Percentiles rank a stretch among this genome's conserved stretches.
Evolutionary conservation across 2,329 filamentous ascomycete genomes (phyloP).

Genomic region (Zalaria sp.): DNA sequence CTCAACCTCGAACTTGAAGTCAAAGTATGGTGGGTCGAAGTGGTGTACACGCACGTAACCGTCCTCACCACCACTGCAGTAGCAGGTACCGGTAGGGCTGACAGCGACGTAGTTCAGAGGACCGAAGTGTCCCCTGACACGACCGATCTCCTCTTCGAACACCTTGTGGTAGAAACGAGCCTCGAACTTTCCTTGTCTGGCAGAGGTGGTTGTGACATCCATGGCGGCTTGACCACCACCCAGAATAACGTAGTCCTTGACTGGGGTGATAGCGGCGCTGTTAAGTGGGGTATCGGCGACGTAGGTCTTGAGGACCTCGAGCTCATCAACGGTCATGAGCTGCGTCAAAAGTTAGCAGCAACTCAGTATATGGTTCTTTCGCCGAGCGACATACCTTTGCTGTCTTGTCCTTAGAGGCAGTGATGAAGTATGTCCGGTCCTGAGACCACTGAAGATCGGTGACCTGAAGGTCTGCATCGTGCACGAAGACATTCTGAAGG

Average conservation of each 20-base stretch:
- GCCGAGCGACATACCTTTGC: slow-evolving; percentile 51
- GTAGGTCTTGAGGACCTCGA: slow-evolving; percentile 89
- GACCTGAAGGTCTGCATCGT: slow-evolving; percentile 72
- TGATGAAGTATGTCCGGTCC: slow-evolving; percentile 97
- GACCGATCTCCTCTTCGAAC: slow-evolving; percentile 96
- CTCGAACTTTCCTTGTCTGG: slow-evolving; percentile 97
- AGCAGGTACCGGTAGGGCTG: slow-evolving; percentile 80
- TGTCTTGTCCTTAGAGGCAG: slow-evolving; percentile 93
- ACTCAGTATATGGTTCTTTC: neutral
- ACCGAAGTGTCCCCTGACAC: slow-evolving; percentile 94
- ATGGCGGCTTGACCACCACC: slow-evolving; percentile 97
- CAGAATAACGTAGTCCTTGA: slow-evolving; percentile 96
- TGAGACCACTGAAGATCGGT: slow-evolving; percentile 90
- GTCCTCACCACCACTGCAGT: slow-evolving; percentile 93
- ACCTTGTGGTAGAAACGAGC: slow-evolving; percentile 99
- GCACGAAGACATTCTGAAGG: slow-evolving; percentile 65
- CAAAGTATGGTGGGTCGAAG: slow-evolving; percentile 97
- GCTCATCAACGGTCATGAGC: slow-evolving; percentile 73
- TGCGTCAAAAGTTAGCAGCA: slow-evolving; percentile 16
- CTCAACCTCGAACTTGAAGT: slow-evolving; percentile 98
- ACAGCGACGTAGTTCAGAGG: slow-evolving; percentile 92
- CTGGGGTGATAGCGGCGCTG: slow-evolving; percentile 82
- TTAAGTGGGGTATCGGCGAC: slow-evolving; percentile 87
- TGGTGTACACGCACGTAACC: slow-evolving; percentile 97
- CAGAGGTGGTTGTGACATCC: slow-evolving; percentile 91